These are phyloP conservation scores for Penicillium bialowiezense DNA, from an alignment of 495 filamentous ascomycete species.

Conservation along the genomic window DNA sequence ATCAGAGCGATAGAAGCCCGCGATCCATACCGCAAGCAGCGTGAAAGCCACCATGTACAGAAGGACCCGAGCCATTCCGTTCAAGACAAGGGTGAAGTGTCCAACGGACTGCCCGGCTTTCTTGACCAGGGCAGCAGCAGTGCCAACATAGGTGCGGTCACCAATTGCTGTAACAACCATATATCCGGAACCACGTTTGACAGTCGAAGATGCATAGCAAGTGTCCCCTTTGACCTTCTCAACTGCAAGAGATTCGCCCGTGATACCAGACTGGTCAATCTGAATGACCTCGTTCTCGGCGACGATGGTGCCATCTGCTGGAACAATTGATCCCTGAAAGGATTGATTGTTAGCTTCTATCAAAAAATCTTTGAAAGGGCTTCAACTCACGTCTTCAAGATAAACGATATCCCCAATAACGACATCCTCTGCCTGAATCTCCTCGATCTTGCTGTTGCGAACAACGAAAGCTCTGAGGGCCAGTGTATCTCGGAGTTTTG, in stretches of 20 bases:
- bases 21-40: constrained; percentile 78
- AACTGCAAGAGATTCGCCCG: constrained; percentile 88
- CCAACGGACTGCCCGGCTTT: constrained; percentile 67
- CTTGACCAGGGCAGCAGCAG: constrained; percentile 80
- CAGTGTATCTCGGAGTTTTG: constrained; percentile 87
- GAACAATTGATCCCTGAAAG: constrained; percentile 73
- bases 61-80: constrained; percentile 72
- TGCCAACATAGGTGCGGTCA: constrained; percentile 86
- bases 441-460: constrained; percentile 67
- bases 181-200: constrained; percentile 86
- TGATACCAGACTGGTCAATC: constrained; percentile 89
- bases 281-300: constrained; percentile 78
- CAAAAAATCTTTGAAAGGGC: background rate
- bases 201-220: constrained; percentile 79
- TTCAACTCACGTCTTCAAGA: constrained; percentile 65
- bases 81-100: constrained; percentile 87
- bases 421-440: constrained; percentile 74
- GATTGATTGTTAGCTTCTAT: constrained; percentile 5
- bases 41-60: constrained; percentile 78
- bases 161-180: constrained; percentile 79
- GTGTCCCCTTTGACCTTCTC: constrained; percentile 78
- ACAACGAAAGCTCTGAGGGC: constrained; percentile 82
- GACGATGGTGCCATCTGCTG: constrained; percentile 82
- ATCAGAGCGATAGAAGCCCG: constrained; percentile 83
- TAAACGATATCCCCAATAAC: constrained; percentile 89